These are phyloP conservation scores for Haplographium delicatum DNA, from an alignment of 495 filamentous ascomycete species.

Conservation along the genomic window DNA sequence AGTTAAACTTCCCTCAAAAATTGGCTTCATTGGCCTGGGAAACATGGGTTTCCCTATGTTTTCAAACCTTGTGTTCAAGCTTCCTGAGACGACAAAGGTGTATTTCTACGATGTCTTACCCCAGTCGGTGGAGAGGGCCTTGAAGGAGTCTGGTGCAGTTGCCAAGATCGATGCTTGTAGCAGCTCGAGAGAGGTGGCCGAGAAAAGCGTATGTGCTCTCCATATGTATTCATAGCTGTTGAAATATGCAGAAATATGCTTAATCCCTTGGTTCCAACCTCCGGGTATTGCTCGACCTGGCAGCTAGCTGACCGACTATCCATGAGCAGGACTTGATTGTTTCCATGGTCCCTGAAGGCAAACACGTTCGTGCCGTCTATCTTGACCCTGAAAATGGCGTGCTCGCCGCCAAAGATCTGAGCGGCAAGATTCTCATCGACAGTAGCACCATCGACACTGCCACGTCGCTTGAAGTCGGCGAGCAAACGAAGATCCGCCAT, in stretches of 20 bases:
- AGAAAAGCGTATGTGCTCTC: not conserved
- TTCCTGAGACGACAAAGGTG: not conserved
- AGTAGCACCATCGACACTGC: constrained; percentile 3
- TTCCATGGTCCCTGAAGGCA: constrained; percentile 1
- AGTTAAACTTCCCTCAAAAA: not conserved
- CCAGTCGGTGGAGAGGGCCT: not conserved
- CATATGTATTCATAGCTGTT: not conserved
- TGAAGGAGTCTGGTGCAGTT: not conserved
- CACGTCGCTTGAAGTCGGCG: not conserved
- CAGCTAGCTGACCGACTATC: no score
- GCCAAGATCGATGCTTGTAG: not conserved
- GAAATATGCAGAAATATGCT: not conserved
- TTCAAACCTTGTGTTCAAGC: not conserved
- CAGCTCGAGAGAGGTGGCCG: not conserved
- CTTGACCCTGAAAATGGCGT: constrained; percentile 1
- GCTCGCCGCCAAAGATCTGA: not conserved
- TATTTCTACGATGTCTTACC: not conserved
- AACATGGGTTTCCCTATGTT: not conserved
- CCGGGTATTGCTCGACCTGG: no score
- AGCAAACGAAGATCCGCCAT: not conserved
- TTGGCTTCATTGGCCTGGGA: constrained; percentile 4
- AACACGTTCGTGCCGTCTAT: constrained; percentile 1
- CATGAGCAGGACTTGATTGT: not conserved
- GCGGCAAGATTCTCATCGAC: constrained; percentile 1
- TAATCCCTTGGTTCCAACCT: no score